phyloP scores from a whole-genome alignment of 495 filamentous ascomycete genomes.

The Chaetomium fimeti region DNA sequence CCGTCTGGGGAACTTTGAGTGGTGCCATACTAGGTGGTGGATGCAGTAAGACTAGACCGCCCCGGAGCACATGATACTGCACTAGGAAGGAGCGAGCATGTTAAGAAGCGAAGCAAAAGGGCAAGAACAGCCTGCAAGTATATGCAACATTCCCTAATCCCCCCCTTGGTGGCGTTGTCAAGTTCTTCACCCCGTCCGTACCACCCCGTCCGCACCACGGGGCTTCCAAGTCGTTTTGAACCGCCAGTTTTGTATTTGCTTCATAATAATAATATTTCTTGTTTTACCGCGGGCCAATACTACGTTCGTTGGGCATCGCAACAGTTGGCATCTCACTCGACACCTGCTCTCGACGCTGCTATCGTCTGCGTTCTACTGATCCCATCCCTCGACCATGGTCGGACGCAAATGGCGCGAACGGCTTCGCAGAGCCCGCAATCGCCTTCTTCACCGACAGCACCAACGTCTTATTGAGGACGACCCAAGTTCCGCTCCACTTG shows the following conservation, averaged over 20 bases:
- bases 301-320: background rate
- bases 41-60: no score
- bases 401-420: constrained; percentile 4
- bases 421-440: background rate
- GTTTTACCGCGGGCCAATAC: background rate
- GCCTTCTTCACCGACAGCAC: background rate
- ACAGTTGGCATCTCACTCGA: background rate
- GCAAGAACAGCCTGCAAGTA: background rate
- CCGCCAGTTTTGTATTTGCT: background rate
- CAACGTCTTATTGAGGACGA: background rate
- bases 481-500: background rate
- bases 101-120: background rate
- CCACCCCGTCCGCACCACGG: no score
- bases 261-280: background rate
- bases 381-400: background rate
- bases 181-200: background rate
- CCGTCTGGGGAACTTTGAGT: background rate
- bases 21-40: no score
- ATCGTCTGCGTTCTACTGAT: background rate
- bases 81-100: background rate
- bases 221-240: background rate
- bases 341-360: no score
- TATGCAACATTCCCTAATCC: background rate
- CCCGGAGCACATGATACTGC: no score
- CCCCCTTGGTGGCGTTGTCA: no score